phyloP scores from a whole-genome alignment of 441 rosid genomes.

The Aleurites moluccanus region DNA sequence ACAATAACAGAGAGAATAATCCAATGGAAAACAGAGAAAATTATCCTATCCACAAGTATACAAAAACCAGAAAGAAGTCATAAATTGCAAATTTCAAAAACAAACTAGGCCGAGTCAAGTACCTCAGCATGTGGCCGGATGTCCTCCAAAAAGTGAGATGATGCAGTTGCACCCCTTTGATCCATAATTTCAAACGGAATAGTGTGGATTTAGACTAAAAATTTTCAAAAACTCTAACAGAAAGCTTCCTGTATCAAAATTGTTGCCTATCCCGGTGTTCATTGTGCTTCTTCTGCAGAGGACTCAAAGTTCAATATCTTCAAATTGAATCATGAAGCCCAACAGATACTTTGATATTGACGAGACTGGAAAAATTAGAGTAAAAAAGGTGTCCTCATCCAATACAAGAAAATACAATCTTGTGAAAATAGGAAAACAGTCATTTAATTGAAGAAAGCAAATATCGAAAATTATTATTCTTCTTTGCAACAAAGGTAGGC shows the following conservation, averaged over 20 bases:
- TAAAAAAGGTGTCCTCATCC: background rate
- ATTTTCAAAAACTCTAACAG: constrained; percentile 17
- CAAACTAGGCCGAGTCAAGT: constrained; percentile 14
- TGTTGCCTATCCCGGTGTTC: constrained; percentile 29
- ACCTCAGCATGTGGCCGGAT: constrained; percentile 57
- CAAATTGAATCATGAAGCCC: constrained; percentile 6
- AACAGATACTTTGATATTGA: background rate
- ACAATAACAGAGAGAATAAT: constrained; percentile 8
- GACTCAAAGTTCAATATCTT: constrained; percentile 22
- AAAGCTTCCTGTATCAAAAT: constrained; percentile 14
- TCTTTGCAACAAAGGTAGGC: constrained; percentile 3
- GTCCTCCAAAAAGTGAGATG: constrained; percentile 54
- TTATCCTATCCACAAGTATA: background rate
- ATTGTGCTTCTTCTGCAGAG: constrained; percentile 32
- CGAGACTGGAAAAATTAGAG: background rate
- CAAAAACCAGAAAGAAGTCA: constrained; percentile 2
- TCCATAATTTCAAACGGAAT: constrained; percentile 75
- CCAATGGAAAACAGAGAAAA: constrained; percentile 3
- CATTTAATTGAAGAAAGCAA: constrained; percentile 5
- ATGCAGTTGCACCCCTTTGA: constrained; percentile 53
- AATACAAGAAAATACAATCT: background rate
- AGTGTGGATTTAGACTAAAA: constrained; percentile 25
- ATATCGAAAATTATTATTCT: constrained; percentile 7
- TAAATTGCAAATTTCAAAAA: background rate
- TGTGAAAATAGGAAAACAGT: background rate